Conservation (phyloP, 257 asterid genomes). For the Ophiorrhiza pumila region DNA sequence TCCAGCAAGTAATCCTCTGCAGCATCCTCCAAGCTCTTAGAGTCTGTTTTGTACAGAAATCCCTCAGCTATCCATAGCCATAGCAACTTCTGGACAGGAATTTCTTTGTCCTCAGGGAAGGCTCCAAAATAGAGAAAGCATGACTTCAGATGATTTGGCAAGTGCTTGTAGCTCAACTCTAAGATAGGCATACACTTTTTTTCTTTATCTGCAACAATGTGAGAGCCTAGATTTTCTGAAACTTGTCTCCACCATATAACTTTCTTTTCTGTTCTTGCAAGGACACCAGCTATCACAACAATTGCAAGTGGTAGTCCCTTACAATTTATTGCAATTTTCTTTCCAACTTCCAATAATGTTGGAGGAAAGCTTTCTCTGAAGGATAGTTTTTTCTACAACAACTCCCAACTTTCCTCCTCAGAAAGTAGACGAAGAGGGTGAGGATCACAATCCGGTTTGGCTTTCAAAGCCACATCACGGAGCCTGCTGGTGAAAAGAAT, state of each 20-base stretch:
- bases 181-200: too few species aligned
- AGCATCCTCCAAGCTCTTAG: constrained; percentile 5
- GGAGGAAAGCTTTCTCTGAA: constrained; percentile 14
- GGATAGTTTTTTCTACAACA: constrained; percentile 30
- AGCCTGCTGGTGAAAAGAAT: constrained; percentile 23
- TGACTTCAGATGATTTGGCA: constrained; percentile 22
- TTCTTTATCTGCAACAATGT: not conserved
- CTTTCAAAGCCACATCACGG: constrained; percentile 12
- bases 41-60: not conserved
- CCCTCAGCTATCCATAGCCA: constrained; percentile 21
- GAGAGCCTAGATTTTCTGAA: constrained; percentile 13
- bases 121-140: constrained; percentile 23
- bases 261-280: constrained; percentile 12
- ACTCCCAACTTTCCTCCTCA: constrained; percentile 29
- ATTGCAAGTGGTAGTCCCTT: constrained; percentile 38
- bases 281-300: constrained; percentile 36
- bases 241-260: constrained; percentile 25
- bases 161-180: constrained; percentile 22
- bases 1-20: constrained; percentile 11
- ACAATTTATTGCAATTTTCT: constrained; percentile 26
- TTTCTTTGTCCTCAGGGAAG: constrained; percentile 10
- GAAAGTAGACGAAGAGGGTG: constrained; percentile 15
- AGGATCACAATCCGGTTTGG: constrained; percentile 2
- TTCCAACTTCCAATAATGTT: constrained; percentile 11
- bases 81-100: constrained; percentile 2